Base-by-base conservation (phyloP, 768 basidiomycete species). In the Strobilomyces dryophilus region DNA sequence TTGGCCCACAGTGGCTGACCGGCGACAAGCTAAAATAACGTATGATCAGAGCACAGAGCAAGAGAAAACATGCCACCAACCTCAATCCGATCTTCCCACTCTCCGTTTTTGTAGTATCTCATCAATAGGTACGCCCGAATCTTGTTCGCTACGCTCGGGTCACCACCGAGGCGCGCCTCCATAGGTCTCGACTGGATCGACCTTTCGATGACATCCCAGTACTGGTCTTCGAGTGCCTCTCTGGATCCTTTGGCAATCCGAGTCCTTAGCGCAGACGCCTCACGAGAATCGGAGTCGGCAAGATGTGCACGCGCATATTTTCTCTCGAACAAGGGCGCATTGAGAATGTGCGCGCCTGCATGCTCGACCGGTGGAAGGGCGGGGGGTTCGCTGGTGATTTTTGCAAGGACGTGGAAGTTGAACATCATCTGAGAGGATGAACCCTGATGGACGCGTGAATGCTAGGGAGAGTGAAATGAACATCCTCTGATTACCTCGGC, bases 1-100 rank as follows among this genome's bases (percentile, higher is more conserved):
- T 91, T 86, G 10, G 95, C 95, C 93, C 94, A 99, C 12, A 98
- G 60, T 1, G 94, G 92, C 61, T 89, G 87, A 10, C 89, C 89
- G 51, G 88, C 85, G 21, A 95, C 83, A 53, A 93, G 73, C 89
- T 95, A 52, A 21, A n/a, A 58, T 8, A 32, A 43, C 20, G 14
- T 26, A 31, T 60, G 14, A 34, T 64, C 8, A 59, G 40, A 37
- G 12, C 10, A 24, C 10, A 27, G 29, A 17, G 1, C 18, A 29
- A 27, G 41, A 18, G 42, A 32, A 20, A 32, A 36, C 17, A 45
- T n/a, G 15, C 21, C 9, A 66, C 80, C 7, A 29, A 92, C 92
- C 80, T 98, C 94, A 54, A 97, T 84, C 49, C 85, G 78, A 52
- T 89, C 89, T 46, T 89, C 85, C 90, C 95, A 95, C 47, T 77